Percentiles rank a stretch among this genome's conserved stretches.
phyloP scores from a whole-genome alignment of 495 filamentous ascomycete species.

The Aspergillus steynii region DNA sequence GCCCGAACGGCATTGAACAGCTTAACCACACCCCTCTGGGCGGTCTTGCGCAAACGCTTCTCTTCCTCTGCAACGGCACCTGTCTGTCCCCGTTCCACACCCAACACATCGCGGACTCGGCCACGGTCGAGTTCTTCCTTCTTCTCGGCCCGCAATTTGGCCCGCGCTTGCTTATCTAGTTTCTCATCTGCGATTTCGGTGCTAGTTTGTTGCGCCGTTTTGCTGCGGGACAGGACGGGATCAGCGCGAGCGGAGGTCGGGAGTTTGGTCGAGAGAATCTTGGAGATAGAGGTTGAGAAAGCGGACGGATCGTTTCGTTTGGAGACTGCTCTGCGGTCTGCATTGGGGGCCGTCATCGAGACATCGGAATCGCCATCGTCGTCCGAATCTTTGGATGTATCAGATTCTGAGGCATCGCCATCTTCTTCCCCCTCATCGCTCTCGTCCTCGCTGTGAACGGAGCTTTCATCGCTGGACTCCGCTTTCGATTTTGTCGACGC shows the following conservation, averaged over 20 bases:
- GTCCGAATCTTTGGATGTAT: conserved; percentile 24
- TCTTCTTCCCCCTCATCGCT: conserved; percentile 38
- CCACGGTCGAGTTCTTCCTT: conserved; percentile 81
- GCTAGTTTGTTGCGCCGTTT: conserved; percentile 62
- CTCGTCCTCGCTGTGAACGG: conserved; percentile 28
- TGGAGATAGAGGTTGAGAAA: conserved; percentile 87
- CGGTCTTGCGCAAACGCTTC: conserved; percentile 76
- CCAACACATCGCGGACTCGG: conserved; percentile 80
- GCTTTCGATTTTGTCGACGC: conserved; percentile 12
- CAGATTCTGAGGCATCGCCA: conserved; percentile 37
- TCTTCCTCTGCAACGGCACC: conserved; percentile 72
- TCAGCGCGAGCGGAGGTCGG: conserved; percentile 76
- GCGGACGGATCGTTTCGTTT: conserved; percentile 90
- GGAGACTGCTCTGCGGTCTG: conserved; percentile 28
- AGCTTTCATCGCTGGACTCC: conserved; percentile 19
- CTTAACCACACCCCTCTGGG: conserved; percentile 89
- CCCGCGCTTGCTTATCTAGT: conserved; percentile 76
- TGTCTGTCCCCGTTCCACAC: conserved; percentile 44
- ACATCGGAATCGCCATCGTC: conserved; percentile 31
- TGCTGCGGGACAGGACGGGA: conserved; percentile 82
- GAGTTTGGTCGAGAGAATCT: conserved; percentile 86
- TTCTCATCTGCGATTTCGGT: conserved; percentile 68
- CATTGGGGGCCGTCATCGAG: conserved; percentile 19
- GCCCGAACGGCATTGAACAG: conserved; percentile 93
- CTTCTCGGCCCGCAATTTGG: conserved; percentile 78